Evolutionary conservation across 2,329 filamentous ascomycete genomes (phyloP), one percentile per base, ranked within the genome.

Genomic region (Diaporthe citriasiana): DNA sequence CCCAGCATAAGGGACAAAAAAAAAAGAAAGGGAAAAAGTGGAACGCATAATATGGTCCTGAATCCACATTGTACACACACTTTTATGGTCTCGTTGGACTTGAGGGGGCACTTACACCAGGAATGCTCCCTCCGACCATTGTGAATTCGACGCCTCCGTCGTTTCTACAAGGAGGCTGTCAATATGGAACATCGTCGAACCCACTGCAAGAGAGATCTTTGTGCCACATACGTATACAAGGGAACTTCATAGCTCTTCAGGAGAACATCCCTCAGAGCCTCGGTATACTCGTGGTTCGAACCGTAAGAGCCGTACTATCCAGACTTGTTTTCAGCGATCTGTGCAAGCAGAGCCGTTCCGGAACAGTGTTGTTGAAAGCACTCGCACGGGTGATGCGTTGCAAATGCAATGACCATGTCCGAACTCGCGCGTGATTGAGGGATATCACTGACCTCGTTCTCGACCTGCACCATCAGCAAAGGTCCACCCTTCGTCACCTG

Each of bases 401-500:
- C 19, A 30, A 19, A 15, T n/a, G 12, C 19, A 33, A n/a, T 33
- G 17, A 9, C 15, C 19, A n/a, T 50, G 27, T 9, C n/a, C 5
- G 17, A 38, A 27, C n/a, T 42, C 12, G 57, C 57, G 25, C 8
- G 12, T 19, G 27, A 35, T 25, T n/a, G 10, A 22, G 5, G 17
- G 12, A 25, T 19, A 38, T 17, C n/a, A 51, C 63, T 38, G 13
- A 66, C 63, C 45, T 88, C 86, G 70, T 88, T 88, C 77, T 88
- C 86, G 12, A 88, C 81, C 77, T 88, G 86, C 0, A 86, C 82
- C 86, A 88, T 87, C 27, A 88, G 76, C n/a, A 88, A 81, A 3
- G 85, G 85, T 0, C 86, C 86, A 17, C 85, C 86, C 0, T 82
- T 77, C 0, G 82, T 83, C 22, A 85, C 80, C 72, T 86, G 84